Evolutionary conservation across 2,329 filamentous ascomycete species (phyloP).

Genomic region (Zymoseptoria tritici): DNA sequence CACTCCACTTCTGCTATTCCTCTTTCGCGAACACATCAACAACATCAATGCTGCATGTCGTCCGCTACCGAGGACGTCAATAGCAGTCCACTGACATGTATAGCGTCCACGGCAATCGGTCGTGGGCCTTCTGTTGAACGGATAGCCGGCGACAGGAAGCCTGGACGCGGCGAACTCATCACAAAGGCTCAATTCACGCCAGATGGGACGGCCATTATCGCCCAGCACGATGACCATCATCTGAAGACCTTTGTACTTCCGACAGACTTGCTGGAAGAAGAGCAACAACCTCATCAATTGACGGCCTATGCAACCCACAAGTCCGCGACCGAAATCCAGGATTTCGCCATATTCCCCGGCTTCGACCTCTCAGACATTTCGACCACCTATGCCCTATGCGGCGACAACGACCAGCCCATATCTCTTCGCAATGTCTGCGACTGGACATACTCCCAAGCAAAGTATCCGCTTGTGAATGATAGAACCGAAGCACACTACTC

Average conservation of each 20-base stretch:
- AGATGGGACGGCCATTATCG: slow-evolving; percentile 52
- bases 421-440: slow-evolving; percentile 49
- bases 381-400: slow-evolving; percentile 46
- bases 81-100: slow-evolving; percentile 10
- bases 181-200: slow-evolving; percentile 37
- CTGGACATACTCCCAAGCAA: slow-evolving; percentile 37
- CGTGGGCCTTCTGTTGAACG: not conserved
- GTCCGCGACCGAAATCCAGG: slow-evolving; percentile 43
- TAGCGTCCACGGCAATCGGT: slow-evolving; percentile 19
- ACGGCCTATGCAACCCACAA: slow-evolving; percentile 41
- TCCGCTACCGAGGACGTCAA: not conserved
- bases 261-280: slow-evolving; percentile 40
- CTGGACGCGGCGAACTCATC: not conserved
- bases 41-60: slow-evolving; percentile 2
- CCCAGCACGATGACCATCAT: slow-evolving; percentile 44
- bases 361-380: slow-evolving; percentile 46
- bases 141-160: not conserved
- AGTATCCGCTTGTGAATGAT: slow-evolving; percentile 48
- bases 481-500: slow-evolving; percentile 51
- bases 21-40: not conserved
- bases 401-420: slow-evolving; percentile 49
- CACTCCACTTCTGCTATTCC: not conserved
- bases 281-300: slow-evolving; percentile 31
- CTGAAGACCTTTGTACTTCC: slow-evolving; percentile 51
- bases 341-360: slow-evolving; percentile 47